These are phyloP conservation scores for Picea glauca DNA, from an alignment of 75 land plant species.

Conservation along the genomic window DNA sequence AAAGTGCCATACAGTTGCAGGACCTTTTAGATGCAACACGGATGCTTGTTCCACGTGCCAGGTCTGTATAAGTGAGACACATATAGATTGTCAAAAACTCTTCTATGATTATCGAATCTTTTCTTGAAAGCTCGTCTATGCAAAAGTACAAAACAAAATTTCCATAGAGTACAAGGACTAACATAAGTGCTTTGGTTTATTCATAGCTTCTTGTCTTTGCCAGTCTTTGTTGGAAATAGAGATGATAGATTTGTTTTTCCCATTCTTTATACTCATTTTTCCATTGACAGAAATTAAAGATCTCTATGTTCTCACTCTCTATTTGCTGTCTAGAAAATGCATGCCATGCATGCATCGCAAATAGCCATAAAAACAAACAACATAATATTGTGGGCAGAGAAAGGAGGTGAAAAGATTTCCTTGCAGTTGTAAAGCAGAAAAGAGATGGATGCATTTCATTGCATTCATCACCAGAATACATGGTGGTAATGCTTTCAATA, in stretches of 20 bases:
- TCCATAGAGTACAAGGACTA: background rate
- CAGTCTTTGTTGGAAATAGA: background rate
- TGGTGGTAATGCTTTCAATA: too few species aligned
- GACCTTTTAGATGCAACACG: slow-evolving; percentile 98
- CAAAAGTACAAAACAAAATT: background rate
- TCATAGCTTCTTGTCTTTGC: background rate
- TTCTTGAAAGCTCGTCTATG: background rate
- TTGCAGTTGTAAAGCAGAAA: too few species aligned
- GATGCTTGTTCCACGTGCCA: slow-evolving; percentile 87
- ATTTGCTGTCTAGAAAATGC: too few species aligned
- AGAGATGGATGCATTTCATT: too few species aligned
- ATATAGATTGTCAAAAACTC: background rate
- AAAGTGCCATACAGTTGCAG: slow-evolving; percentile 98
- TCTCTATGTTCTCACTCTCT: too few species aligned
- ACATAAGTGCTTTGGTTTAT: background rate
- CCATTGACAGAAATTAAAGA: too few species aligned
- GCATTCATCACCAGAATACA: too few species aligned
- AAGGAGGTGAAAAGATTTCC: too few species aligned
- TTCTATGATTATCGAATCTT: background rate
- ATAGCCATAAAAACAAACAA: too few species aligned
- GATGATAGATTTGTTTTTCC: background rate
- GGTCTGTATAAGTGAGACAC: slow-evolving; percentile 34
- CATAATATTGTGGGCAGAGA: too few species aligned
- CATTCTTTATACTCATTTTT: too few species aligned
- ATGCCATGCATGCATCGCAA: too few species aligned